Conservation (phyloP, 1,284 basidiomycete species). For the Sporisorium graminicola region DNA sequence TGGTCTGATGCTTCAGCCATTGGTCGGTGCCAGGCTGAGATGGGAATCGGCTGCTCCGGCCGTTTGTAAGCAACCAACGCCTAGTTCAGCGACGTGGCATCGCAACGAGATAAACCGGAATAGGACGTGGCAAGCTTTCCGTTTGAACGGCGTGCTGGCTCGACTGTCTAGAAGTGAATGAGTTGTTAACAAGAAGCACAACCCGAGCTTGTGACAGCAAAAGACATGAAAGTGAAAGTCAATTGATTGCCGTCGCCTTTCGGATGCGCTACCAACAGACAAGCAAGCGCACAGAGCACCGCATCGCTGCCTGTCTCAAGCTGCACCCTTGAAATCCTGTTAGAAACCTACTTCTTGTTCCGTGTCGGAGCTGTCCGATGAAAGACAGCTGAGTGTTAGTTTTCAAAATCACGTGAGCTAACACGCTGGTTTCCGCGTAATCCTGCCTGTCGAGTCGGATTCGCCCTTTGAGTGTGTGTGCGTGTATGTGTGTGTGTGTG, state of each 20-base stretch:
- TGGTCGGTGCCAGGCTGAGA: not conserved
- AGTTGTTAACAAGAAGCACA: not conserved
- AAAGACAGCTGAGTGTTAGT: slow-evolving; percentile 9
- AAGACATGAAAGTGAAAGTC: no score
- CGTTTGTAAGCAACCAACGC: not conserved
- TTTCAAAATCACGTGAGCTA: slow-evolving; percentile 37
- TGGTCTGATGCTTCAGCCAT: no score
- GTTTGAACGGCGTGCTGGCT: not conserved
- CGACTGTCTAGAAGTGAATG: not conserved
- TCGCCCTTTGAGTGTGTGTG: slow-evolving; percentile 1
- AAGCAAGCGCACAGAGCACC: not conserved
- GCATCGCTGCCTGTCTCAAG: not conserved
- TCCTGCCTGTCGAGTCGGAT: not conserved
- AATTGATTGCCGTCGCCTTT: not conserved
- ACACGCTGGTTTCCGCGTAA: slow-evolving; percentile 37
- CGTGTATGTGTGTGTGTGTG: slow-evolving; percentile 1
- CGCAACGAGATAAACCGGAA: not conserved
- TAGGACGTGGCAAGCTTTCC: not conserved
- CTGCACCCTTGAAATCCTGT: slow-evolving; percentile 1
- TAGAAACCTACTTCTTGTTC: not conserved
- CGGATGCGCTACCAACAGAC: not conserved
- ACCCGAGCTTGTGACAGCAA: not conserved
- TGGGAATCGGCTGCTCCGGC: not conserved
- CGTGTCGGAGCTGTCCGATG: no score
- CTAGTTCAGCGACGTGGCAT: not conserved